Base-by-base conservation (phyloP, 139 green algal species). In the Prasinococcaceae sp. region DNA sequence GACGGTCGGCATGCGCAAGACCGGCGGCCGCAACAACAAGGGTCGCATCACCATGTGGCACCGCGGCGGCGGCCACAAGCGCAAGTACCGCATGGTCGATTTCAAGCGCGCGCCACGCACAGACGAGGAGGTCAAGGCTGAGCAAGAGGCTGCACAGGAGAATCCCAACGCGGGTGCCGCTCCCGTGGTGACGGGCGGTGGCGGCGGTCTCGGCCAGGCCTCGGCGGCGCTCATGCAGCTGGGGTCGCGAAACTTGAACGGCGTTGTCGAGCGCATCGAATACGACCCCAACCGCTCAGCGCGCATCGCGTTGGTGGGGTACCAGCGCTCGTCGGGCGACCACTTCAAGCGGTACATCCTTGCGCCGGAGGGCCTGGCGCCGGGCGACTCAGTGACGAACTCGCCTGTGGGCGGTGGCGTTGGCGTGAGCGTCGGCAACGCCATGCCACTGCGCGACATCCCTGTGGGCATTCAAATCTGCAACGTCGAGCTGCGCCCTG, bases 281-380 rank as follows among this genome's bases (percentile, higher is more conserved):
- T 84, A 88, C 50, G 88, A 97, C 63, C 88, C 88, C n/a, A 90
- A 90, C 61, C 66, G 88, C 24, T 78, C 62, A 23, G 83, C 77
- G 6, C 81, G 75, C 54, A 87, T 97, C 25, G 88, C 82, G 17
- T 75, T 95, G 8, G 48, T 92, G 10, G 62, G 80, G 35, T 81
- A 90, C 50, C 50, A 65, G 30, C 45, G 22, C 16, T 28, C 23
- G 16, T 16, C 5, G 5, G 32, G 37, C 8, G 53, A n/a, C n/a
- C n/a, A n/a, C n/a, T n/a, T n/a, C n/a, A n/a, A n/a, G n/a, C n/a
- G 25, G 28, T 66, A 58, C 22, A 42, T 55, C 4, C 27, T 53
- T 36, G 48, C 23, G 42, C 30, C 24, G 4, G 17, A 40, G 30
- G 28, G 28, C 26, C 30, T 54, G 47, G 54, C 20, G 3, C 33